Base-by-base conservation (phyloP, 2,329 filamentous ascomycete species). In the Exophiala oligosperma region DNA sequence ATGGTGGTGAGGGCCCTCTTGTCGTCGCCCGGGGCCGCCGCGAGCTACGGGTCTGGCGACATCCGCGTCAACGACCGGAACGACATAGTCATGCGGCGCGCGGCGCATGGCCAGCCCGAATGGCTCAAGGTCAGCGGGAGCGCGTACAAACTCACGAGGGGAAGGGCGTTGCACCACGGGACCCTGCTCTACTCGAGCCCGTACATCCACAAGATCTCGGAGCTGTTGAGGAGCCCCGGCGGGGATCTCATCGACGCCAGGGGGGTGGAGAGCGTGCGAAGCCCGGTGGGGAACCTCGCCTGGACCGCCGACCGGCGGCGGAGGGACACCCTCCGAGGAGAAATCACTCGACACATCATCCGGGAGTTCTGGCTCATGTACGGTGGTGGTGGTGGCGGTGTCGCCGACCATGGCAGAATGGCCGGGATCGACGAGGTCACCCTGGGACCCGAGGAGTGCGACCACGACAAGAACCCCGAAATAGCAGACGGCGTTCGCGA, bases 211-310 rank as follows among this genome's bases (percentile, higher is more conserved):
- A 75, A 79, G 41, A 89, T 97, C 28, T 84, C 86, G 1, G 74
- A 81, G 2, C 85, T 93, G 68, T 74, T 99, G 63, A 82, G 84
- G 23, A 92, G 91, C n/a, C 91, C 92, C 0, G 90, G 89, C 0
- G 87, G 86, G 65, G 80, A 81, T 0, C 92, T 84, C 69, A 87
- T 97, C 68, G 85, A 85, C 61, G 90, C 91, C 0, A 87, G 89
- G 60, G 94, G 94, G 0, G 92, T 97, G 1, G 91, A 94, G 67
- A 97, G 93, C 71, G 92, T 97, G 44, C 87, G 90, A 61, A 96
- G 91, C 49, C 85, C 86, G 0, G 88, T 97, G 9, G 81, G 84
- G 6, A 99, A 97, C 74, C 85, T 96, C 12, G 55, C 56, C 1
- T 83, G 52, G 26, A 56, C 60, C 4, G 23, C 51, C 3, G 49